Conservation (phyloP, 2,329 filamentous ascomycete genomes). For the Gnomoniopsis sp. region DNA sequence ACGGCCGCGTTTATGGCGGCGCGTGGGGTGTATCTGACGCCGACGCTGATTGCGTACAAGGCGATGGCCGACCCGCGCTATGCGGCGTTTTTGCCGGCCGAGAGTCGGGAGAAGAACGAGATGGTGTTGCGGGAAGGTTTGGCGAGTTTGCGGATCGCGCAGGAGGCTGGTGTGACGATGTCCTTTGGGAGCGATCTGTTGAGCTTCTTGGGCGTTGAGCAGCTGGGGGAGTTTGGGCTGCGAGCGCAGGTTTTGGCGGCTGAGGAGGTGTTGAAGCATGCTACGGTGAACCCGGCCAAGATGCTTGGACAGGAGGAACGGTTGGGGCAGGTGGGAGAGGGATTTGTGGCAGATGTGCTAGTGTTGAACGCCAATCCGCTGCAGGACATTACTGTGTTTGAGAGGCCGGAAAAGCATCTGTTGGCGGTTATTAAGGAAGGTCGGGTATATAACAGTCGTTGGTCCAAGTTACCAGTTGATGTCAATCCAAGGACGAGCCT, state of each 20-base stretch:
- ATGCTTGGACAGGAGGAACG: constrained; percentile 39
- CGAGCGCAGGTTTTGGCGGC: neutral
- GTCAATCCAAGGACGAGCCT: neutral
- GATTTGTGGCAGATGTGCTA: constrained; percentile 46
- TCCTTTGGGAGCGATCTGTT: constrained; percentile 15
- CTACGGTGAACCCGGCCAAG: constrained; percentile 40
- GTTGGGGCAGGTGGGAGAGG: constrained; percentile 43
- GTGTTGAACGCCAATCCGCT: constrained; percentile 47
- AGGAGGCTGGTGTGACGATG: constrained; percentile 14
- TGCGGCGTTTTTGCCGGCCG: constrained; percentile 7
- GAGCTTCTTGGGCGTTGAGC: constrained; percentile 15
- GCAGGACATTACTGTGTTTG: constrained; percentile 46
- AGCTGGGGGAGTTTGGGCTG: constrained; percentile 16
- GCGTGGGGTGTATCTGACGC: constrained; percentile 42
- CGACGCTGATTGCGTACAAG: constrained; percentile 43
- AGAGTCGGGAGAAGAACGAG: constrained; percentile 13
- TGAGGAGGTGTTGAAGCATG: constrained; percentile 16
- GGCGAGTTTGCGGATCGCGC: constrained; percentile 2
- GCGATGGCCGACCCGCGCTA: constrained; percentile 28
- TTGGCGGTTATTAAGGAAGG: constrained; percentile 50
- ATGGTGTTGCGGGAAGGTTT: constrained; percentile 8
- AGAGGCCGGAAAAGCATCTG: constrained; percentile 39
- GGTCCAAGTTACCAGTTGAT: constrained; percentile 14
- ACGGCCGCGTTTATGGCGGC: constrained; percentile 43
- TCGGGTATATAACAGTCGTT: constrained; percentile 29